A percentile compares a stretch with the other conserved stretches of the same genome.
phyloP scores from a whole-genome alignment of 2,329 filamentous ascomycete species.

The Phialophora chinensis region DNA sequence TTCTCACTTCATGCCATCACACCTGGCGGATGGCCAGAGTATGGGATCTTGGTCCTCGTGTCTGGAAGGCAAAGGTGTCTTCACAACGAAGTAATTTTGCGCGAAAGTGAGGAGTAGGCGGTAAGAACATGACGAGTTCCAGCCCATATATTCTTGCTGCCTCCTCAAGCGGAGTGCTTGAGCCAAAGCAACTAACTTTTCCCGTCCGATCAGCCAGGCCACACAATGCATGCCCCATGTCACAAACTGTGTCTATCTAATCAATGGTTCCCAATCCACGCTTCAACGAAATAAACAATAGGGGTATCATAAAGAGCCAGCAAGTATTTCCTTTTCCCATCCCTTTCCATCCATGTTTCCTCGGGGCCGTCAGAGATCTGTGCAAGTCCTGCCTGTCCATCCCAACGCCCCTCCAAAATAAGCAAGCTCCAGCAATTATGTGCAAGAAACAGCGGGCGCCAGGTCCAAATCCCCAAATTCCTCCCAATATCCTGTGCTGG shows the following conservation, averaged over 20 bases:
- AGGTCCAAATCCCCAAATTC: not conserved
- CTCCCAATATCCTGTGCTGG: not conserved
- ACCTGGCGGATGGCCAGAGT: not conserved
- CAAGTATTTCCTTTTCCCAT: conserved; percentile 3
- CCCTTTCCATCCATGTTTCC: not conserved
- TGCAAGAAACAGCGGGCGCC: not conserved
- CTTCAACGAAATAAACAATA: conserved; percentile 1
- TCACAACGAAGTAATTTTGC: not conserved
- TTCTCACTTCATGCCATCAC: not conserved
- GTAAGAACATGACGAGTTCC: not conserved
- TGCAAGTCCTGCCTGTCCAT: not conserved
- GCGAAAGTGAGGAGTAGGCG: not conserved
- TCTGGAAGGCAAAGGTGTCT: not conserved
- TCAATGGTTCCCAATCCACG: not conserved
- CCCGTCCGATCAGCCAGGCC: not conserved
- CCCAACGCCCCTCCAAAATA: not conserved
- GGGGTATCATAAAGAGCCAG: conserved; percentile 2
- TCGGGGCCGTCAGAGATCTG: not conserved
- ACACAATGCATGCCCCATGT: not conserved
- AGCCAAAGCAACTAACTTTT: not conserved
- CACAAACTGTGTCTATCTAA: not conserved
- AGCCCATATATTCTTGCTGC: not conserved
- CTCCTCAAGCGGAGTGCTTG: not conserved
- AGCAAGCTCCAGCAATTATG: not conserved
- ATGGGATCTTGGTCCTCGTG: not conserved